Evolutionary conservation across 257 asterid species (phyloP).

Genomic region (Solanum pinnatisectum): DNA sequence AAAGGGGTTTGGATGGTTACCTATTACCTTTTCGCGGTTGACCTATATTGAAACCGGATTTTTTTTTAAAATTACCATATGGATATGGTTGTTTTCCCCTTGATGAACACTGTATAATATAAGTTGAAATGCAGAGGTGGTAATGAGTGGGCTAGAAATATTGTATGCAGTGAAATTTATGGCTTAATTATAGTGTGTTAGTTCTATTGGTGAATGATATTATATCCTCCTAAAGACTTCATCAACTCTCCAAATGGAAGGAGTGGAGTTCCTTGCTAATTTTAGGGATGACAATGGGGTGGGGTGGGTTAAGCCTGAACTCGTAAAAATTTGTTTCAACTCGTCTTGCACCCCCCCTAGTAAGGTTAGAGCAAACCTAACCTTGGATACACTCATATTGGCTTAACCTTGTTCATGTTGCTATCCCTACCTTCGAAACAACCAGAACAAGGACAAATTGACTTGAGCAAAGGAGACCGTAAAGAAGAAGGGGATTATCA

Average conservation of each 20-base stretch:
- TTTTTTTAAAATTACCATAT: neutral
- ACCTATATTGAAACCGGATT: neutral
- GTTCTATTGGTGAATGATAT: neutral
- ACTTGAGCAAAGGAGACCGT: neutral
- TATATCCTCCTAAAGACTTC: neutral
- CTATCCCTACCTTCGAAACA: neutral
- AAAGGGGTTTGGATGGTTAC: neutral
- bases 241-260: neutral
- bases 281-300: neutral
- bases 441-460: neutral
- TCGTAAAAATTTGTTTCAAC: neutral
- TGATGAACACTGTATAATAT: conserved; percentile 1
- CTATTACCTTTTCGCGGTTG: neutral
- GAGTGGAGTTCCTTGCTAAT: neutral
- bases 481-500: neutral
- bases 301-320: neutral
- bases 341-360: neutral
- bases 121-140: neutral
- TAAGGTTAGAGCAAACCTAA: neutral
- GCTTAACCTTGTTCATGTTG: neutral
- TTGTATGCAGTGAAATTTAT: neutral
- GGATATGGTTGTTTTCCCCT: neutral
- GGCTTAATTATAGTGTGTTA: neutral
- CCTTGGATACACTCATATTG: neutral
- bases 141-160: conserved; percentile 4